Percentiles rank a stretch among this genome's conserved stretches.
phyloP scores from a whole-genome alignment of 306 rosid genomes.

The Quercus variabilis region DNA sequence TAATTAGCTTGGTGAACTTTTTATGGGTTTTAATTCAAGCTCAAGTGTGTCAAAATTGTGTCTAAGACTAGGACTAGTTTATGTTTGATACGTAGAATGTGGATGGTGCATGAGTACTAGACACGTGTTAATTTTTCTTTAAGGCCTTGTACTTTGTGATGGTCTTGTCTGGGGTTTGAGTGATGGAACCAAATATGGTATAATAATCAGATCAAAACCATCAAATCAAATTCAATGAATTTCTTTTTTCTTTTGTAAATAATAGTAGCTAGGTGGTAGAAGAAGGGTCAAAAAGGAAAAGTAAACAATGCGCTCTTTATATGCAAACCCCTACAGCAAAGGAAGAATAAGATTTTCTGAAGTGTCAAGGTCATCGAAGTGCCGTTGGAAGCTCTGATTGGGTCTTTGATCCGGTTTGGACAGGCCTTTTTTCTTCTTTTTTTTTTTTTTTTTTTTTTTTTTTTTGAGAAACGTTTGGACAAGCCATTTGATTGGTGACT shows the following conservation, averaged over 20 bases:
- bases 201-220: constrained; percentile 40
- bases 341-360: constrained; percentile 1
- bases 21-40: background rate
- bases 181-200: constrained; percentile 5
- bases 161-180: constrained; percentile 17
- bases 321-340: constrained; percentile 26
- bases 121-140: background rate
- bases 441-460: too few species aligned
- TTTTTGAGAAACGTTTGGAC: constrained; percentile 2
- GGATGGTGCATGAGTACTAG: background rate
- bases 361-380: constrained; percentile 6
- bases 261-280: constrained; percentile 6
- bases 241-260: constrained; percentile 15
- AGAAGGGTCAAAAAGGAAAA: constrained; percentile 16
- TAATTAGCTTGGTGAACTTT: too few species aligned
- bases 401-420: constrained; percentile 20
- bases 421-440: too few species aligned
- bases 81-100: background rate
- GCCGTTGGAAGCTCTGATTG: too few species aligned
- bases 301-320: constrained; percentile 26
- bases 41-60: background rate
- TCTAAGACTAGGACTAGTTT: background rate
- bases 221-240: constrained; percentile 46
- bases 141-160: constrained; percentile 29
- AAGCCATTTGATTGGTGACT: constrained; percentile 1